These are phyloP conservation scores for Tylopilus balloui DNA, from an alignment of 768 basidiomycete species.

Conservation along the genomic window DNA sequence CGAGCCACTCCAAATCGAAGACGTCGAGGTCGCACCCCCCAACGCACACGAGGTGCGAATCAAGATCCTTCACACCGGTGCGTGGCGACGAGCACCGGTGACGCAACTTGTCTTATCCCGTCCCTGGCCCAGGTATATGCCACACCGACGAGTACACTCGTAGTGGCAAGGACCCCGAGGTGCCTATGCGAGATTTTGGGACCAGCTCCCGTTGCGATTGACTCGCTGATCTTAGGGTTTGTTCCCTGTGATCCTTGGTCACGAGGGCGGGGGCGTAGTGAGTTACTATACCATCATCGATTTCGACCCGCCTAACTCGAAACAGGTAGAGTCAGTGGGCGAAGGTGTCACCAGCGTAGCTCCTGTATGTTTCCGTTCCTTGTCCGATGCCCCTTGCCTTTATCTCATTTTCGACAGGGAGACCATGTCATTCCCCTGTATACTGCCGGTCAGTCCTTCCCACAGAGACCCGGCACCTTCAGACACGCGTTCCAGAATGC, in stretches of 20 bases:
- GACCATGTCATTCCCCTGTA: conserved; percentile 98
- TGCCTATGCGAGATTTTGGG: conserved; percentile 26
- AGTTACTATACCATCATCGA: conserved; percentile 26
- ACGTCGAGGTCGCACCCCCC: conserved; percentile 92
- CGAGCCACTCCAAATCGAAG: conserved; percentile 80
- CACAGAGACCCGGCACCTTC: background rate
- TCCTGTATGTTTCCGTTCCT: conserved; percentile 36
- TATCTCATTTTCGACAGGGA: conserved; percentile 41
- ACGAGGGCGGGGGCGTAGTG: conserved; percentile 90
- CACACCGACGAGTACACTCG: conserved; percentile 98
- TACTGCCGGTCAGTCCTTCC: conserved; percentile 67
- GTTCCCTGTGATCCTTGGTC: conserved; percentile 91
- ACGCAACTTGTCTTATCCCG: conserved; percentile 1
- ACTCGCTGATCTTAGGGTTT: conserved; percentile 49
- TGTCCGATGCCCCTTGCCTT: background rate
- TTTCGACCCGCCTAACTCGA: conserved; percentile 1
- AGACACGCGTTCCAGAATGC: conserved; percentile 55
- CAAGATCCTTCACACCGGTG: conserved; percentile 86
- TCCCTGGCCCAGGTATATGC: conserved; percentile 71
- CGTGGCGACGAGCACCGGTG: conserved; percentile 14
- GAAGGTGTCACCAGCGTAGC: conserved; percentile 85
- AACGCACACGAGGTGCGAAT: conserved; percentile 89
- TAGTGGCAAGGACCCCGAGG: conserved; percentile 95
- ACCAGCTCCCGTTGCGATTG: background rate
- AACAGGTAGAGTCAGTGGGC: conserved; percentile 92